These are phyloP conservation scores for Aspergillus bombycis DNA, from an alignment of 2,329 filamentous ascomycete species.

Conservation along the genomic window DNA sequence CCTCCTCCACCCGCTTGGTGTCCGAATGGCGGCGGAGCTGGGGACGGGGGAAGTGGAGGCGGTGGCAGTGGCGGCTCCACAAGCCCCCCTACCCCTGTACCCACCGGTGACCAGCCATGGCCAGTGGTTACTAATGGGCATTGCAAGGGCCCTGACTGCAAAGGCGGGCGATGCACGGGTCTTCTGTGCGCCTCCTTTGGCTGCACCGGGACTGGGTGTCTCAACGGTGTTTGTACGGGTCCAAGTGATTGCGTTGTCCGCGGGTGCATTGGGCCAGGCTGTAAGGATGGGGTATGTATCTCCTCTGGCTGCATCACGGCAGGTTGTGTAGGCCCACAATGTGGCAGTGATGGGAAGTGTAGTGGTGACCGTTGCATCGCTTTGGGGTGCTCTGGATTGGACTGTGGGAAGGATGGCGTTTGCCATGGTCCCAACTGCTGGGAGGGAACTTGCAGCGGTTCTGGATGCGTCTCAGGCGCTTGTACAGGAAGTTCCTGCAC, in stretches of 20 bases:
- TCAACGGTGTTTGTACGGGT: neutral
- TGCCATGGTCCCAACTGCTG: neutral
- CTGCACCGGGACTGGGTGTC: neutral
- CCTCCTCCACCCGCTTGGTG: neutral
- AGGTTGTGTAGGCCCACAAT: neutral
- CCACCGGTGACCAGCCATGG: neutral
- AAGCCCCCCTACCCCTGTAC: neutral
- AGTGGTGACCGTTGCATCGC: neutral
- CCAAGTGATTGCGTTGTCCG: neutral
- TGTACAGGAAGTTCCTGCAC: neutral
- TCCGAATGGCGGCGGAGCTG: neutral
- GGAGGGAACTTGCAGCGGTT: neutral
- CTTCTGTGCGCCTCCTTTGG: neutral
- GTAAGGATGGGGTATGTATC: slow-evolving; percentile 1
- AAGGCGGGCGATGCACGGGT: neutral
- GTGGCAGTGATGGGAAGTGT: neutral
- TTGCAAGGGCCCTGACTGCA: neutral
- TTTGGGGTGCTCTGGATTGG: neutral
- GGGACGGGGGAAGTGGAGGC: neutral
- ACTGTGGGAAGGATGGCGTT: neutral
- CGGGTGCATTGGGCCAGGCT: neutral
- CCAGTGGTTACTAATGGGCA: neutral
- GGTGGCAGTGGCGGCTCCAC: neutral
- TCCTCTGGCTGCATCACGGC: neutral
- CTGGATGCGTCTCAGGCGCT: neutral